Percentiles rank a stretch among this genome's conserved stretches.
phyloP scores from a whole-genome alignment of 2,329 filamentous ascomycete genomes.

The Diaporthe citriasiana region DNA sequence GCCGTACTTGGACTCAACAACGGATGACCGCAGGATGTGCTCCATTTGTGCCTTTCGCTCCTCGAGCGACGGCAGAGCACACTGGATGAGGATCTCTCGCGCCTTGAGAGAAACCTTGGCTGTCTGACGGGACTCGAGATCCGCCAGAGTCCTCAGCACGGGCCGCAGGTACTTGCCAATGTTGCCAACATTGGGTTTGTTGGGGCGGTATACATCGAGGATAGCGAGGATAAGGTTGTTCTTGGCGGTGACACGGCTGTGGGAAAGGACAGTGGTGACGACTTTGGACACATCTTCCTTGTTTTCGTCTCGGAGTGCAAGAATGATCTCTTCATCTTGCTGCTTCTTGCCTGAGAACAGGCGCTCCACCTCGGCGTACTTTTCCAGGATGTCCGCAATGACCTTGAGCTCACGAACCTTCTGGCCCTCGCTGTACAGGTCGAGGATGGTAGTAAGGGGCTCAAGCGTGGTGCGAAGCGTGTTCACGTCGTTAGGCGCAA shows the following conservation, averaged over 20 bases:
- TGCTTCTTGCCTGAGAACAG: constrained; percentile 88
- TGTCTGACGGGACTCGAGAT: constrained; percentile 86
- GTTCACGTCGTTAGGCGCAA: constrained; percentile 79
- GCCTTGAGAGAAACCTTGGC: constrained; percentile 98
- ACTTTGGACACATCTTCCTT: constrained; percentile 91
- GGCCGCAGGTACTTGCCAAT: constrained; percentile 89
- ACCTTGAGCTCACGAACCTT: constrained; percentile 91
- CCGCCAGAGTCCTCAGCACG: constrained; percentile 86
- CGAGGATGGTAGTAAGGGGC: constrained; percentile 83
- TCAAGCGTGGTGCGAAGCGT: constrained; percentile 79
- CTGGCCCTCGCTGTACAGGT: constrained; percentile 86
- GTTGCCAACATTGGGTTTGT: constrained; percentile 90
- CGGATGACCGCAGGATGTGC: constrained; percentile 95
- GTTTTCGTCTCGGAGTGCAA: constrained; percentile 95
- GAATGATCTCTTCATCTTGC: constrained; percentile 93
- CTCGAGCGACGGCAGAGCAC: constrained; percentile 93
- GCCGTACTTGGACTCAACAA: constrained; percentile 96
- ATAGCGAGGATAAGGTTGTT: constrained; percentile 94
- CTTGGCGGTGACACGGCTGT: constrained; percentile 93
- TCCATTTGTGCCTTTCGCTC: constrained; percentile 98
- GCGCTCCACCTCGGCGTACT: constrained; percentile 87
- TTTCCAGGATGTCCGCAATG: constrained; percentile 82
- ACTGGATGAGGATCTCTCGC: constrained; percentile 97
- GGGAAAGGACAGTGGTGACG: constrained; percentile 90
- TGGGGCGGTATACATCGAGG: constrained; percentile 93